Base-by-base conservation (phyloP, 2,329 filamentous ascomycete genomes). In the Zasmidium cellare region DNA sequence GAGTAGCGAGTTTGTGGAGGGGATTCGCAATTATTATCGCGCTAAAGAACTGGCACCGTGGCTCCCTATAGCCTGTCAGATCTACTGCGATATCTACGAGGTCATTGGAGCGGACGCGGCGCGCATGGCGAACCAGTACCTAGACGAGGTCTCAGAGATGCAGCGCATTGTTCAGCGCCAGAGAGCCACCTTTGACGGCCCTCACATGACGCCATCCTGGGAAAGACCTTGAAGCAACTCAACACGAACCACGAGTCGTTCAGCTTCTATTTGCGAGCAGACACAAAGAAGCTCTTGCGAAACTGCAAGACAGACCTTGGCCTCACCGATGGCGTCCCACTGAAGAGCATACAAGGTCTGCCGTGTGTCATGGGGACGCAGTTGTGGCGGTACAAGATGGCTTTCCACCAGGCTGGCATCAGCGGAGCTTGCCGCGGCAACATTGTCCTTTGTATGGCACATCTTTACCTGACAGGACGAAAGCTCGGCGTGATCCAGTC, bases 21-120 rank as follows among this genome's bases (percentile, higher is more conserved):
- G 12, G 5, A 9, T 41, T n/a, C 12, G 7, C 7, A 9, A 9
- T 6, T 41, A 16, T 18, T 41, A 41, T 14, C 35, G 35, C 35
- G 3, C 20, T 2, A 11, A 44, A 3, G 48, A 47, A 14, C 51
- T 51, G 24, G 24, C 58, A 1, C 48, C 51, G 46, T 58, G 58
- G 55, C 12, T 57, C 3, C 51, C 55, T 14, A 41, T 55, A 2
- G 51, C 49, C 9, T 55, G 38, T 31, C 53, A 58, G 31, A 60
- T 53, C n/a, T 60, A 60, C 46, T 48, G 48, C n/a, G 54, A 56
- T 46, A 54, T 60, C 20, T 60, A 50, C 46, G 53, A 60, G 24
- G 16, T 59, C 23, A 51, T 59, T 14, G 57, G 53, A 3, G 20
- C 53, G 44, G 11, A 49, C 16, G 25, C 25, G 31, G 35, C 35